phyloP scores from a whole-genome alignment of 345 rosid genomes.

The Orychophragmus violaceus region DNA sequence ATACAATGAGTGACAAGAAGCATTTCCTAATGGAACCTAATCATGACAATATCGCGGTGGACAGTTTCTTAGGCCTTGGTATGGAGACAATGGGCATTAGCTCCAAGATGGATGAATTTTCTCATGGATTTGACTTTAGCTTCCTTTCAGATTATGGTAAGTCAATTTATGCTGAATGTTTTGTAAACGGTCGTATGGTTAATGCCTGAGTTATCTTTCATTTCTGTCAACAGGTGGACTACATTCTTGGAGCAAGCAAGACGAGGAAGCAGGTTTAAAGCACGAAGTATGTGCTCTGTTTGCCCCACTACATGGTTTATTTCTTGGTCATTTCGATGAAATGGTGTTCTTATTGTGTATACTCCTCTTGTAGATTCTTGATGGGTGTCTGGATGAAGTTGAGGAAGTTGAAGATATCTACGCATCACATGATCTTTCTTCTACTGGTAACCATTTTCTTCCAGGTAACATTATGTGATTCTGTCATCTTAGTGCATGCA shows the following conservation, averaged over 20 bases:
- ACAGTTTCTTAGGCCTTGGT: constrained; percentile 44
- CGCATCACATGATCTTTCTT: constrained; percentile 46
- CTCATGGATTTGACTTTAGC: constrained; percentile 41
- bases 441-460: constrained; percentile 43
- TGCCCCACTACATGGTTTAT: constrained; percentile 5
- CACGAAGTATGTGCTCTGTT: constrained; percentile 55
- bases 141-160: constrained; percentile 40
- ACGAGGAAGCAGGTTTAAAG: constrained; percentile 46
- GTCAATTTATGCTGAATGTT: constrained; percentile 1
- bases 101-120: constrained; percentile 44
- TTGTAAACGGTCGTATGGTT: neutral
- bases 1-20: constrained; percentile 41
- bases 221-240: constrained; percentile 48
- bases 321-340: neutral
- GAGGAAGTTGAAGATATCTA: constrained; percentile 67
- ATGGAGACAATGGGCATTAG: constrained; percentile 44
- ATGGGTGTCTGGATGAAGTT: constrained; percentile 68
- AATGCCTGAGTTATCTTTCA: neutral
- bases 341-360: constrained; percentile 9
- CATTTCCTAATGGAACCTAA: constrained; percentile 44
- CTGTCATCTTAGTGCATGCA: neutral
- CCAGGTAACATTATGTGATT: constrained; percentile 36
- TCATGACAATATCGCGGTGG: constrained; percentile 42
- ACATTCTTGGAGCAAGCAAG: constrained; percentile 35
- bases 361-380: constrained; percentile 54